These are phyloP conservation scores for Aspergillus thermomutatus DNA, from an alignment of 2,329 filamentous ascomycete genomes.

Conservation along the genomic window DNA sequence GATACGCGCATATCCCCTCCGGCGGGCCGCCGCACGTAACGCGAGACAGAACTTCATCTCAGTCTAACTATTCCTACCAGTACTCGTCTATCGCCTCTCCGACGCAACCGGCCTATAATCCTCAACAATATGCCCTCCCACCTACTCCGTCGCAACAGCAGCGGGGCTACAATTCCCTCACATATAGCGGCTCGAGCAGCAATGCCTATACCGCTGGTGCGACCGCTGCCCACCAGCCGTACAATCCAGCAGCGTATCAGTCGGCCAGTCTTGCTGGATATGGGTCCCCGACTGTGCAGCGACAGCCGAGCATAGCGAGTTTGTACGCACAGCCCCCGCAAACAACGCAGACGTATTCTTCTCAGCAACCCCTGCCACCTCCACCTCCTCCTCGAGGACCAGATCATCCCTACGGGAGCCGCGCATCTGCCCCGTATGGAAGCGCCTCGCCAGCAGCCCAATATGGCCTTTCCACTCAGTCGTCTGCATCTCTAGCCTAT, in stretches of 20 bases:
- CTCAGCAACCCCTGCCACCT: constrained; percentile 33
- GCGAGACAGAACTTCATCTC: constrained; percentile 41
- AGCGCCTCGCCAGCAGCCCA: constrained; percentile 21
- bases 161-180: constrained; percentile 68
- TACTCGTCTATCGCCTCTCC: constrained; percentile 41
- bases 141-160: constrained; percentile 44
- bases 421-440: constrained; percentile 28
- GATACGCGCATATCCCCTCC: constrained; percentile 35
- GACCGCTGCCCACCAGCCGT: constrained; percentile 39
- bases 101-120: constrained; percentile 57
- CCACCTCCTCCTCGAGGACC: constrained; percentile 37
- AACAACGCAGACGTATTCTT: constrained; percentile 31
- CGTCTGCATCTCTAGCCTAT: constrained; percentile 27
- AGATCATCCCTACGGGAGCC: constrained; percentile 37
- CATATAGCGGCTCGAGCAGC: constrained; percentile 43
- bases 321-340: constrained; percentile 27
- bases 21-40: constrained; percentile 32
- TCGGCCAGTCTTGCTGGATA: constrained; percentile 29
- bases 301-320: constrained; percentile 27
- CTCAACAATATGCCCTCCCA: constrained; percentile 56
- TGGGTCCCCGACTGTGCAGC: constrained; percentile 30
- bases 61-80: constrained; percentile 44
- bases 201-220: constrained; percentile 10
- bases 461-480: constrained; percentile 27
- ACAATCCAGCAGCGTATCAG: constrained; percentile 51